These are phyloP conservation scores for Aspergillus caelatus DNA, from an alignment of 2,329 filamentous ascomycete species.

Conservation along the genomic window DNA sequence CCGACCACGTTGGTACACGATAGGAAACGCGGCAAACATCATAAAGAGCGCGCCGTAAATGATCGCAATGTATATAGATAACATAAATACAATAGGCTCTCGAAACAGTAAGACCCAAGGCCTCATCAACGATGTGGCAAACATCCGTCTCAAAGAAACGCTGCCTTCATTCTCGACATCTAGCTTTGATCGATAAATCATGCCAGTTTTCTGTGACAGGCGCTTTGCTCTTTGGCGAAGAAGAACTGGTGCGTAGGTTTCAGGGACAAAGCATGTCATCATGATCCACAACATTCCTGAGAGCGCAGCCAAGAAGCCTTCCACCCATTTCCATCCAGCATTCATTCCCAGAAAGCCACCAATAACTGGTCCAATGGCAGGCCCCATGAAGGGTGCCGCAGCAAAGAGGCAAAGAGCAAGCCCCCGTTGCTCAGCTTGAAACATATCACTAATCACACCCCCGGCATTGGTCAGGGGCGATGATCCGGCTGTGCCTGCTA, in stretches of 20 bases:
- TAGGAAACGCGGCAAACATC: slow-evolving; percentile 52
- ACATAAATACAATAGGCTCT: slow-evolving; percentile 51
- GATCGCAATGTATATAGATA: slow-evolving; percentile 50
- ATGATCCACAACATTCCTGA: slow-evolving; percentile 57
- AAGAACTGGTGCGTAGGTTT: slow-evolving; percentile 50
- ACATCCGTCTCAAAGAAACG: slow-evolving; percentile 23
- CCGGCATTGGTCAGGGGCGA: slow-evolving; percentile 62
- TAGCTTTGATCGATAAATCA: slow-evolving; percentile 42
- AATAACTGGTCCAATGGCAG: slow-evolving; percentile 63
- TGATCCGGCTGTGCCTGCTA: slow-evolving; percentile 62
- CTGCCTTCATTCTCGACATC: slow-evolving; percentile 16
- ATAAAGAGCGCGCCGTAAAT: slow-evolving; percentile 53
- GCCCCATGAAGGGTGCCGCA: slow-evolving; percentile 66
- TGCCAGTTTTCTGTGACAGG: slow-evolving; percentile 50
- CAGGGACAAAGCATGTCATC: slow-evolving; percentile 22
- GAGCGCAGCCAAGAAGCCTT: slow-evolving; percentile 63
- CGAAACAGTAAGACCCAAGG: slow-evolving; percentile 49
- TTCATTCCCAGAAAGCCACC: slow-evolving; percentile 65
- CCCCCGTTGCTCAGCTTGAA: slow-evolving; percentile 53
- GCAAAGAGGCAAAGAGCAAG: slow-evolving; percentile 65
- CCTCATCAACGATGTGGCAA: slow-evolving; percentile 48
- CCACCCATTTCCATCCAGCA: slow-evolving; percentile 68
- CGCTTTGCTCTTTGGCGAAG: slow-evolving; percentile 49
- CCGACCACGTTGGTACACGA: slow-evolving; percentile 47
- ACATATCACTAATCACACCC: slow-evolving; percentile 62